Evolutionary conservation across 2,329 filamentous ascomycete species (phyloP), one percentile per base, ranked within the genome.

Genomic region (Calonectria henricotiae): DNA sequence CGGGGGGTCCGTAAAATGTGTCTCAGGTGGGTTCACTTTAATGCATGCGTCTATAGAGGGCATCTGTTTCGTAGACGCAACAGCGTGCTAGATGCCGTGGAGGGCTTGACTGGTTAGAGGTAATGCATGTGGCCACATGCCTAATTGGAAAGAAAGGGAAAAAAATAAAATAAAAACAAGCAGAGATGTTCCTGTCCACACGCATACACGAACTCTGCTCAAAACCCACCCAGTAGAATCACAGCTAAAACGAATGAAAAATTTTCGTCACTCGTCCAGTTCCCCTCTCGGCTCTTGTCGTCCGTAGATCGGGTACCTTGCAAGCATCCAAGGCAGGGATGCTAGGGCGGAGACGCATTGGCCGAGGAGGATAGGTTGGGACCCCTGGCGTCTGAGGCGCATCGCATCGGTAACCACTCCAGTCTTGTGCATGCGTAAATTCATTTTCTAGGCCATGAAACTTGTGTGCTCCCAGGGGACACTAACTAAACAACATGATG

Each of bases 301-400:
- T 67, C 49, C 47, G 58, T 63, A 67, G 64, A 67, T 67, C 64
- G 68, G 41, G 68, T 70, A 67, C 63, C 68, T 69, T 60, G 62
- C 35, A 54, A 67, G 58, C 63, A 39, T 47, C 51, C 63, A 70
- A 58, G n/a, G 49, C 58, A 70, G 64, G 68, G 68, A 63, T 60
- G 20, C 49, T 15, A 39, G 46, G 37, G 54, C 46, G 46, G 65
- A 68, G 65, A 44, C 20, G 30, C 30, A 61, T 61, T 66, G 43
- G 43, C 13, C 17, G 44, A 46, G 64, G 64, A 41, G 25, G 62
- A 43, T 20, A 58, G 51, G 32, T 37, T 25, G 35, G 41, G 58
- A 55, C 47, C 65, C 60, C 62, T 69, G 54, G 54, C 23, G 44
- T 65, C 67, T 69, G 46, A 62, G 67, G 62, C 67, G 55, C 62